phyloP scores from a whole-genome alignment of 2,329 filamentous ascomycete species.

The Aspergillus persii region DNA sequence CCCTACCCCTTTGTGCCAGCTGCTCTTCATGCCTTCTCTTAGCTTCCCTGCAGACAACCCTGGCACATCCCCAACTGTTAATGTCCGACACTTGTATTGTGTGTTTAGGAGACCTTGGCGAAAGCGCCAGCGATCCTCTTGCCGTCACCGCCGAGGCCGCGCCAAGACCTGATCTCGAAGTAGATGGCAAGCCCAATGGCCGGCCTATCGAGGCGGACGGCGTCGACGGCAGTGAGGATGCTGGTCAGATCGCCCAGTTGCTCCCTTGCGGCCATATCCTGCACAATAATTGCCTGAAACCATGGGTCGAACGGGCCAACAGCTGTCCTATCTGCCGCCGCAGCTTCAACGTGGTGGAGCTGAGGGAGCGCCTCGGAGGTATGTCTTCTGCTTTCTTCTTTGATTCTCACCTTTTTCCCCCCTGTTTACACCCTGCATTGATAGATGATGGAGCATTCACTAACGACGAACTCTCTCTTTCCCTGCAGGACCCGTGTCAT shows the following conservation, averaged over 20 bases:
- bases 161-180: slow-evolving; percentile 42
- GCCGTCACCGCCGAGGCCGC: slow-evolving; percentile 41
- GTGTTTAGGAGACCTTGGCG: slow-evolving; percentile 67
- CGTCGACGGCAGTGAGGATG: slow-evolving; percentile 38
- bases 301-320: slow-evolving; percentile 95
- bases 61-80: slow-evolving; percentile 30
- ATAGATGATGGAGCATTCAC: background rate
- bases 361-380: slow-evolving; percentile 79
- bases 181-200: slow-evolving; percentile 25
- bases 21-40: slow-evolving; percentile 41
- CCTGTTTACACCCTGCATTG: background rate
- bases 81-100: slow-evolving; percentile 71
- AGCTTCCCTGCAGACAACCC: slow-evolving; percentile 27
- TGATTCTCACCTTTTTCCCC: background rate
- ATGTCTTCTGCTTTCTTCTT: slow-evolving; percentile 41
- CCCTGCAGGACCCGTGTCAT: slow-evolving; percentile 52
- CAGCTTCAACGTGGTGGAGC: slow-evolving; percentile 83
- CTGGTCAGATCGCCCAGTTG: slow-evolving; percentile 58
- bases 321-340: slow-evolving; percentile 96
- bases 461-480: slow-evolving; percentile 1
- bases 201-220: slow-evolving; percentile 28
- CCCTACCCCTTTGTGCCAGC: slow-evolving; percentile 25
- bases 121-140: slow-evolving; percentile 52
- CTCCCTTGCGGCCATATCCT: slow-evolving; percentile 84
- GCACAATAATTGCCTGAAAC: slow-evolving; percentile 87